Conservation (phyloP, 495 filamentous ascomycete species). For the Hypoxylon rickii region DNA sequence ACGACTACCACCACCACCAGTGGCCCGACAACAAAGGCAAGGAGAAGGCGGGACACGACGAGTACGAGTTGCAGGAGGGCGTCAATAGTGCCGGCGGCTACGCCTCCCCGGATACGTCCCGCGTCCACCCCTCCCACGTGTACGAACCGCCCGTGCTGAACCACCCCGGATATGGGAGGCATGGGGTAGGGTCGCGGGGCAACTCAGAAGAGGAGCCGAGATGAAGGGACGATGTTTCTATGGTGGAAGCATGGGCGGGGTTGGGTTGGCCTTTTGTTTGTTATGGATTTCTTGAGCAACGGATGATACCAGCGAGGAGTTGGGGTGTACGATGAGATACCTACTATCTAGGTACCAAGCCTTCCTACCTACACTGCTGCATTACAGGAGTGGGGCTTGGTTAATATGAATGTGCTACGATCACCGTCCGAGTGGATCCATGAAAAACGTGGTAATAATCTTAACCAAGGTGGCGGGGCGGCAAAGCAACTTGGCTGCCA, state of each 20-base stretch:
- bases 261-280: background rate
- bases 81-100: slow-evolving; percentile 31
- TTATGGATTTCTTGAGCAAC: background rate
- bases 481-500: too few species aligned
- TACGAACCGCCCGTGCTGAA: slow-evolving; percentile 26
- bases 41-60: slow-evolving; percentile 33
- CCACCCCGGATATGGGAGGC: slow-evolving; percentile 37
- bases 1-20: slow-evolving; percentile 10
- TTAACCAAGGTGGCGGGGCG: too few species aligned
- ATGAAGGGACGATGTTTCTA: too few species aligned
- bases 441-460: too few species aligned
- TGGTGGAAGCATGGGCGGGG: background rate
- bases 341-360: too few species aligned
- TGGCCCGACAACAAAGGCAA: slow-evolving; percentile 38
- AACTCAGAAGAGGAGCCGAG: too few species aligned
- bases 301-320: background rate
- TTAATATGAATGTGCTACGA: too few species aligned
- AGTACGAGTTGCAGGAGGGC: slow-evolving; percentile 39
- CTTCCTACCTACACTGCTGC: too few species aligned
- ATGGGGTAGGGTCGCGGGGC: too few species aligned
- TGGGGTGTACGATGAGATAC: background rate
- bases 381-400: too few species aligned
- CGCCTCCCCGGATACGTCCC: slow-evolving; percentile 6
- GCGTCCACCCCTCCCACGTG: slow-evolving; percentile 2
- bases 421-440: too few species aligned